Evolutionary conservation across 2,329 filamentous ascomycete genomes (phyloP).

Genomic region (Trichoderma lentiforme): DNA sequence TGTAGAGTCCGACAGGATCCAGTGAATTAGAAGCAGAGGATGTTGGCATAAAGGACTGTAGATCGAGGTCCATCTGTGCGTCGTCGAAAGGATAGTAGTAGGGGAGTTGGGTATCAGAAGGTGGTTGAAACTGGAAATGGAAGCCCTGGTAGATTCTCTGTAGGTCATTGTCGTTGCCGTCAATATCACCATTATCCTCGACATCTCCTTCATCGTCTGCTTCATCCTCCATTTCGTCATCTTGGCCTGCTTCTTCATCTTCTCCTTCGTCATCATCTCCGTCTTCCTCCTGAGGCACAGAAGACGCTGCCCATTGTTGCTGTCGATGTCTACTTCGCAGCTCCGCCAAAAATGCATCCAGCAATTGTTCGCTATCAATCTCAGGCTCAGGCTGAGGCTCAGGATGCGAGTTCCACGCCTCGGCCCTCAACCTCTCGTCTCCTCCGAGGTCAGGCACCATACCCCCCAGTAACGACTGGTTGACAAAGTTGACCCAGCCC

Average conservation of each 20-base stretch:
- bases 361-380: slow-evolving; percentile 23
- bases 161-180: background rate
- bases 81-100: background rate
- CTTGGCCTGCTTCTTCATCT: background rate
- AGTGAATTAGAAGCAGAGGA: fast-evolving
- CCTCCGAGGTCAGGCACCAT: slow-evolving; percentile 24
- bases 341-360: slow-evolving; percentile 24
- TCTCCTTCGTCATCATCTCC: background rate
- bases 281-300: background rate
- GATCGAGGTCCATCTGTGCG: background rate
- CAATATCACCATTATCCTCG: background rate
- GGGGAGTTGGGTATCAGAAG: background rate
- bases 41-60: background rate
- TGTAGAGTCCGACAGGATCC: too few species aligned
- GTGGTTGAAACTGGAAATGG: too few species aligned
- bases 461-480: slow-evolving; percentile 26
- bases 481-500: slow-evolving; percentile 30
- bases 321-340: background rate
- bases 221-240: slow-evolving; percentile 9
- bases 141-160: background rate
- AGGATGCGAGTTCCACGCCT: slow-evolving; percentile 25
- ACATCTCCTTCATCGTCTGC: background rate
- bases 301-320: background rate
- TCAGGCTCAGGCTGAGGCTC: slow-evolving; percentile 17
- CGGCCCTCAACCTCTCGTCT: slow-evolving; percentile 26